Evolutionary conservation across 1,139 yeast species (phyloP).

Genomic region (Diutina ranongensis): DNA sequence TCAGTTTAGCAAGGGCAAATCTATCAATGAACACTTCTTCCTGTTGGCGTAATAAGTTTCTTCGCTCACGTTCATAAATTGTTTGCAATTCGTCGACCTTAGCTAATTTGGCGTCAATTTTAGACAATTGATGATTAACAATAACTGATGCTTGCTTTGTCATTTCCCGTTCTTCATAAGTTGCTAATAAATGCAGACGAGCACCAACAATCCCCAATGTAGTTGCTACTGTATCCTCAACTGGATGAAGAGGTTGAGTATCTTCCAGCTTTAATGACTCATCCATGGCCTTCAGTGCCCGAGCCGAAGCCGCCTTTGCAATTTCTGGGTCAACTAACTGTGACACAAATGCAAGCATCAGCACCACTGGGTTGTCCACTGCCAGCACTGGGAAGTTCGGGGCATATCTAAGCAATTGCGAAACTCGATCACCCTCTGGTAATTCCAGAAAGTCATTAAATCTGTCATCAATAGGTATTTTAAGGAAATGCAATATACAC

Average conservation of each 20-base stretch:
- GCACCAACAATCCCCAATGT: constrained; percentile 67
- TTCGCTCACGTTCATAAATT: constrained; percentile 69
- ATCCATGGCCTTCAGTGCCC: constrained; percentile 26
- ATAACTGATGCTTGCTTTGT: constrained; percentile 45
- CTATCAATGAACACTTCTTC: constrained; percentile 76
- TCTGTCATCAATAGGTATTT: constrained; percentile 72
- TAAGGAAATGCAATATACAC: constrained; percentile 69
- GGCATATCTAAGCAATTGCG: constrained; percentile 58
- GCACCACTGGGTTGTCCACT: constrained; percentile 85
- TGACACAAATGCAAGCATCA: constrained; percentile 79
- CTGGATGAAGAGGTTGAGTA: not conserved
- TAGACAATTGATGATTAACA: constrained; percentile 60
- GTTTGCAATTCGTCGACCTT: constrained; percentile 66
- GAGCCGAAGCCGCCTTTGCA: constrained; percentile 69
- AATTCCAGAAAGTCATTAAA: constrained; percentile 38
- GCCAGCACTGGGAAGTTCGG: constrained; percentile 77
- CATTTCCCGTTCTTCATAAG: constrained; percentile 75
- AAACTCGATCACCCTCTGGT: constrained; percentile 19
- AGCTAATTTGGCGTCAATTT: constrained; percentile 64
- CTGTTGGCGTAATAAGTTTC: constrained; percentile 61
- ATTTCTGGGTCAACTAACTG: constrained; percentile 80
- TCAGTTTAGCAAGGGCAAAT: constrained; percentile 55
- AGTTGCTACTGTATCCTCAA: constrained; percentile 33
- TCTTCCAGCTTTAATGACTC: constrained; percentile 3
- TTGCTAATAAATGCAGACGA: constrained; percentile 72